Evolutionary conservation across 495 filamentous ascomycete species (phyloP).

Genomic region (Ramalina intermedia): DNA sequence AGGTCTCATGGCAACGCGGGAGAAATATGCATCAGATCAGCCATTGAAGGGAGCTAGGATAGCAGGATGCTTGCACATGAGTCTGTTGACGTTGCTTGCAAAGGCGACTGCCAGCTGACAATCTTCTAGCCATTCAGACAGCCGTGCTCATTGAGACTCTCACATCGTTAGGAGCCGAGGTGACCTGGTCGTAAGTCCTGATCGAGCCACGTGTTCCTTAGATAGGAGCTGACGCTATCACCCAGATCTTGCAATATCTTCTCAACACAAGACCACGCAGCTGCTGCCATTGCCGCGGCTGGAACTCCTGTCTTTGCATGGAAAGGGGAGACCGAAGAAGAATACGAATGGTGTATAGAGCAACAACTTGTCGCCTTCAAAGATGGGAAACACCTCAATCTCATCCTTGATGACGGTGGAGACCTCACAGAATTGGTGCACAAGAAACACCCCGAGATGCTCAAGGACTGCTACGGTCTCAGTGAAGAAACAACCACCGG

Average conservation of each 20-base stretch:
- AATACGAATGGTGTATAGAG: slow-evolving; percentile 99
- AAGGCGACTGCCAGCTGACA: slow-evolving; percentile 1
- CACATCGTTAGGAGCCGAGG: slow-evolving; percentile 82
- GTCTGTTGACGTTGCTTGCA: slow-evolving; percentile 27
- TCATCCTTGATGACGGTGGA: slow-evolving; percentile 98
- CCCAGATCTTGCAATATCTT: slow-evolving; percentile 82
- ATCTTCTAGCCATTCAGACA: slow-evolving; percentile 72
- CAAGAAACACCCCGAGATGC: slow-evolving; percentile 93
- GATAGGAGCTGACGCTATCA: not conserved
- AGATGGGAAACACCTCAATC: slow-evolving; percentile 88
- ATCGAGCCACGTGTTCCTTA: not conserved
- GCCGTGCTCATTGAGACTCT: slow-evolving; percentile 98
- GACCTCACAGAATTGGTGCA: slow-evolving; percentile 94
- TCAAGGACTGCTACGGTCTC: slow-evolving; percentile 93
- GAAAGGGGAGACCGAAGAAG: slow-evolving; percentile 99
- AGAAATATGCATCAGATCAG: slow-evolving; percentile 84
- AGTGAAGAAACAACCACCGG: slow-evolving; percentile 99
- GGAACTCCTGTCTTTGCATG: slow-evolving; percentile 97
- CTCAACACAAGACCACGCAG: slow-evolving; percentile 96
- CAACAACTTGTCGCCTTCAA: slow-evolving; percentile 96
- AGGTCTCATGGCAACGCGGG: slow-evolving; percentile 88
- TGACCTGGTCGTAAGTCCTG: slow-evolving; percentile 66
- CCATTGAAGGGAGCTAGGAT: slow-evolving; percentile 83
- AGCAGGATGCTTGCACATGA: slow-evolving; percentile 98
- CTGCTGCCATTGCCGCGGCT: slow-evolving; percentile 85